Evolutionary conservation across 225 moss, liverwort and hornwort species (phyloP), one percentile per base, ranked within the genome.

Genomic region (Neckera pumila): DNA sequence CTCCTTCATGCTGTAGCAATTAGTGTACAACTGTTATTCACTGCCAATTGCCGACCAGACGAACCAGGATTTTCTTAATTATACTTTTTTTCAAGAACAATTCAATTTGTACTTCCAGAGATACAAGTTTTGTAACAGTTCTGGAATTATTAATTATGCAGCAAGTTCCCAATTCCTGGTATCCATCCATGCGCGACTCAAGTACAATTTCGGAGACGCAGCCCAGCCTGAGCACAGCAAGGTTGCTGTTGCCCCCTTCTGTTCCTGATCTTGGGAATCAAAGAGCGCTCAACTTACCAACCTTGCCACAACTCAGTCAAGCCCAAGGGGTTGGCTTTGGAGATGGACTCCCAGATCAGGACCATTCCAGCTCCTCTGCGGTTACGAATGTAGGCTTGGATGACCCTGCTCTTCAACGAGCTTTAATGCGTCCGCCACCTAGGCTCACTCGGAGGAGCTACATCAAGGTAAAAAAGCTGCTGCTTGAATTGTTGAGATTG

Each of bases 391-490:
- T 63, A 70, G 85, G 54, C 45, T 85, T 90, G 79, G 92, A 92
- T 76, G 91, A 92, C 75, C 79, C 89, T 83, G 90, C 90, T 19
- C 91, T 92, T 34, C 94, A 91, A 86, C 85, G 92, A 85, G 67
- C 89, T 62, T 87, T 92, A 17, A 86, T 91, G 86, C 88, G 87
- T 40, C 91, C 95, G 8, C 93, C 94, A 67, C 93, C 94, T 6
- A 94, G 94, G 88, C 90, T 94, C 60, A 82, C 87, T 47, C 92
- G 97, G 79, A 95, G 97, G 85, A 97, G 96, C 81, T 97, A 87
- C 89, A 97, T 91, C 69, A 97, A 97, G 95, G 97, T 97, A 86
- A 56, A 38, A 21, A 30, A 81, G 81, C 62, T 59, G 28, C 33
- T 79, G 47, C 74, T 49, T 63, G 33, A 45, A 62, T 64, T 63